Conservation (phyloP, 2,329 filamentous ascomycete species). For the Alternaria postmessia region DNA sequence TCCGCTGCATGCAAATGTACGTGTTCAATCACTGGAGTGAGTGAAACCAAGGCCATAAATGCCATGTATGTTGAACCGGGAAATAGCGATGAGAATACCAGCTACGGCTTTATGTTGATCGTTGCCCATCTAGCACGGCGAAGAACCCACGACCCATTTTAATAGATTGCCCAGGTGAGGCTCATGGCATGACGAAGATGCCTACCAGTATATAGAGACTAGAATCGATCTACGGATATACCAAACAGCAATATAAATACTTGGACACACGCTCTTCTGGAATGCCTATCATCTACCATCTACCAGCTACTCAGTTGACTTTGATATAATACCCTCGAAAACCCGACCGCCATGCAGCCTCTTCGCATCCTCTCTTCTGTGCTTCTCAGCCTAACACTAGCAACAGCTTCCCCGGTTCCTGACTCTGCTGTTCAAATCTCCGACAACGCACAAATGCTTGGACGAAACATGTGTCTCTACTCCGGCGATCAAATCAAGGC, state of each 20-base stretch:
- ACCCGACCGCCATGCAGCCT: neutral
- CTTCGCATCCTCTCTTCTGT: neutral
- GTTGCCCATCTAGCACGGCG: neutral
- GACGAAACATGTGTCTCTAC: neutral
- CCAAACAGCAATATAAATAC: neutral
- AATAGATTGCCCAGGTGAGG: neutral
- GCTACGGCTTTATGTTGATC: neutral
- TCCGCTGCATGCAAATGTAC: neutral
- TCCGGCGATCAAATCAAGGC: neutral
- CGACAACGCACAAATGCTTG: neutral
- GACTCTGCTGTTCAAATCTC: neutral
- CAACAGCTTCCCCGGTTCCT: neutral
- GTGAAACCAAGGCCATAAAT: fast-evolving
- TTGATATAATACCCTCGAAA: neutral
- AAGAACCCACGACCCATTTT: neutral
- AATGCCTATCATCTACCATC: neutral
- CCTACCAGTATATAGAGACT: neutral
- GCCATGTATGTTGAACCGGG: neutral
- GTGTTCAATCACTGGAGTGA: neutral
- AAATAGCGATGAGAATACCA: fast-evolving
- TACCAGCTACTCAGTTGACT: neutral
- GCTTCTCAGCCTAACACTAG: neutral
- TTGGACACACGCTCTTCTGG: neutral
- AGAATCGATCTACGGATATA: neutral
- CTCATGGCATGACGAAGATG: neutral